phyloP scores from a whole-genome alignment of 176 grass and related monocot genomes.

The Bolboschoenus planiculmis region DNA sequence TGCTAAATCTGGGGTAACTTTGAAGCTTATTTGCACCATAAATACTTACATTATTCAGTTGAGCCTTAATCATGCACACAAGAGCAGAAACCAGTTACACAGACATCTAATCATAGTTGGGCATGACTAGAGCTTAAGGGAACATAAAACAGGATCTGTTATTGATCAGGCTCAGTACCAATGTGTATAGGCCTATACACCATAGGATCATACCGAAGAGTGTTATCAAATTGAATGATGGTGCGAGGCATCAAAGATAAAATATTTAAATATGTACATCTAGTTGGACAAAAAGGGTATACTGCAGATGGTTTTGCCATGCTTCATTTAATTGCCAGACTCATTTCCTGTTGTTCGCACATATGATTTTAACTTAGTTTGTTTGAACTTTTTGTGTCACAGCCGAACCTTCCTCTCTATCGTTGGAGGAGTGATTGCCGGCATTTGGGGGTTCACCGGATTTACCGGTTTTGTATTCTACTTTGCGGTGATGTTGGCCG shows the following conservation, averaged over 20 bases:
- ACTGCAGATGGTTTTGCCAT: background rate
- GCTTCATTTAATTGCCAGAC: constrained; percentile 2
- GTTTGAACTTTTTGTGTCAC: constrained; percentile 19
- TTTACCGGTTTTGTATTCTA: constrained; percentile 79
- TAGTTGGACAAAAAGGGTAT: background rate
- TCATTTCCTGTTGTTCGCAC: background rate
- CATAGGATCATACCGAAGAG: background rate
- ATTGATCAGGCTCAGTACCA: background rate
- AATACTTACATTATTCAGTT: background rate
- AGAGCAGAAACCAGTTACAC: background rate
- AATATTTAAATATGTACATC: background rate
- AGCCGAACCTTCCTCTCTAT: constrained; percentile 93
- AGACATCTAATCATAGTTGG: background rate
- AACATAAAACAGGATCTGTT: background rate
- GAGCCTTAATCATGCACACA: background rate
- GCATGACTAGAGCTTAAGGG: background rate
- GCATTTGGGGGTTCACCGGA: constrained; percentile 85
- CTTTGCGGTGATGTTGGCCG: constrained; percentile 66
- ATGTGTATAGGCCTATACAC: background rate
- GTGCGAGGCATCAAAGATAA: background rate
- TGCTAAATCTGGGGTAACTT: background rate
- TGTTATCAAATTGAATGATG: background rate
- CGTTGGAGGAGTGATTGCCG: constrained; percentile 80
- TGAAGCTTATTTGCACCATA: background rate
- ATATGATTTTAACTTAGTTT: constrained; percentile 13